Conservation (phyloP, 2,329 filamentous ascomycete species). For the Phoma sp. region DNA sequence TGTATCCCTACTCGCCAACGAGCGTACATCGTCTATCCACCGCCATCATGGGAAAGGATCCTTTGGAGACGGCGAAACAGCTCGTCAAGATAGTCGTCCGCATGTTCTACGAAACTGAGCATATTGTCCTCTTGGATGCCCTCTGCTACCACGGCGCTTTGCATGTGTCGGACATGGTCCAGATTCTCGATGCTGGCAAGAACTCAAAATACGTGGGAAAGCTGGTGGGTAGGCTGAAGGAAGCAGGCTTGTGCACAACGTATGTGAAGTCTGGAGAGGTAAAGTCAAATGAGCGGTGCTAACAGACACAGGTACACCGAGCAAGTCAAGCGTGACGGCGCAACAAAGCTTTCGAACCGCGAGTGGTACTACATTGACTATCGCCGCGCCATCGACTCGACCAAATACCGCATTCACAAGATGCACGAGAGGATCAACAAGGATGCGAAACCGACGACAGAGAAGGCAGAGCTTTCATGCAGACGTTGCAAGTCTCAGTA, state of each 20-base stretch:
- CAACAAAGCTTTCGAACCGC: conserved; percentile 80
- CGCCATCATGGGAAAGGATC: conserved; percentile 46
- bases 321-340: conserved; percentile 79
- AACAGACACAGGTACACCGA: conserved; percentile 67
- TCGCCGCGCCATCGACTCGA: conserved; percentile 90
- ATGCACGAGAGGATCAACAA: conserved; percentile 89
- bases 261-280: conserved; percentile 55
- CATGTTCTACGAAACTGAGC: conserved; percentile 85
- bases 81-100: conserved; percentile 87
- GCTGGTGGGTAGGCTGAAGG: conserved; percentile 81
- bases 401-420: conserved; percentile 91
- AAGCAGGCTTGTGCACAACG: conserved; percentile 85
- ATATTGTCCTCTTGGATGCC: conserved; percentile 83
- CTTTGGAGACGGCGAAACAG: conserved; percentile 73
- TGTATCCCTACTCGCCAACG: neutral
- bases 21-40: neutral
- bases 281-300: conserved; percentile 14
- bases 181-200: conserved; percentile 75
- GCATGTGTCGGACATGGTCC: conserved; percentile 85
- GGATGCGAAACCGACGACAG: conserved; percentile 75
- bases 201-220: conserved; percentile 93
- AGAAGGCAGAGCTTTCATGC: conserved; percentile 93
- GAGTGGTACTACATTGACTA: conserved; percentile 99
- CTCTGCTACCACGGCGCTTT: conserved; percentile 79
- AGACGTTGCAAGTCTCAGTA: conserved; percentile 82